Evolutionary conservation across 345 rosid species (phyloP).

Genomic region (Erysimum cheiranthoides): DNA sequence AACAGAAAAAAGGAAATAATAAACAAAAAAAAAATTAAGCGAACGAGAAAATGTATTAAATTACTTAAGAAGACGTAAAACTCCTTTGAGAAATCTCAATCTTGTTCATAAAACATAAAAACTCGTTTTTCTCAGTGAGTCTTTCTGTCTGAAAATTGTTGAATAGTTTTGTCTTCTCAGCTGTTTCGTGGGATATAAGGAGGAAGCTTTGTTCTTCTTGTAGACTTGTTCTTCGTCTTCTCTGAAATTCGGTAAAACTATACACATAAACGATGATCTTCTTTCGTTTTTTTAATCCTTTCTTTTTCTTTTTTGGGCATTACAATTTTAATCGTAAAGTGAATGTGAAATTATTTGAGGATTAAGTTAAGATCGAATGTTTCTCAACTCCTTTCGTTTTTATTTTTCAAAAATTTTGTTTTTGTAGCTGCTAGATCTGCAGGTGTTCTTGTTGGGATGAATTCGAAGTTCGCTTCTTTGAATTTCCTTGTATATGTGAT

Average conservation of each 20-base stretch:
- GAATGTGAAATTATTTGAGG: conserved; percentile 13
- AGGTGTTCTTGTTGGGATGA: not conserved
- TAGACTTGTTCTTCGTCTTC: conserved; percentile 19
- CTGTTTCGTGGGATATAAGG: conserved; percentile 12
- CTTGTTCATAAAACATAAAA: conserved; percentile 24
- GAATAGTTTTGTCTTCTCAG: conserved; percentile 17
- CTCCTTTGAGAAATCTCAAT: conserved; percentile 18
- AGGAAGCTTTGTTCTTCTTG: conserved; percentile 20
- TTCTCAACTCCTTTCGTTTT: not conserved
- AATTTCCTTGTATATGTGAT: not conserved
- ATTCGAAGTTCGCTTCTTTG: conserved; percentile 14
- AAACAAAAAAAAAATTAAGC: not conserved
- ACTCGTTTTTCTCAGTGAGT: conserved; percentile 25
- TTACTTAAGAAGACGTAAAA: conserved; percentile 21
- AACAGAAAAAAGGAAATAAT: conserved; percentile 28
- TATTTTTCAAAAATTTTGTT: not conserved
- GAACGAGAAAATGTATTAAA: not conserved
- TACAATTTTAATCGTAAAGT: conserved; percentile 10
- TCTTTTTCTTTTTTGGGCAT: conserved; percentile 8
- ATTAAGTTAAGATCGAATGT: conserved; percentile 4
- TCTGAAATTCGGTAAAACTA: conserved; percentile 15
- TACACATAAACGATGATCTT: not conserved
- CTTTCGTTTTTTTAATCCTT: conserved; percentile 11
- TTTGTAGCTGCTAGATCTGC: conserved; percentile 29
- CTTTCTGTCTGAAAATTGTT: conserved; percentile 31